Evolutionary conservation across 2,329 filamentous ascomycete genomes (phyloP).

Genomic region (Zalaria sp.): DNA sequence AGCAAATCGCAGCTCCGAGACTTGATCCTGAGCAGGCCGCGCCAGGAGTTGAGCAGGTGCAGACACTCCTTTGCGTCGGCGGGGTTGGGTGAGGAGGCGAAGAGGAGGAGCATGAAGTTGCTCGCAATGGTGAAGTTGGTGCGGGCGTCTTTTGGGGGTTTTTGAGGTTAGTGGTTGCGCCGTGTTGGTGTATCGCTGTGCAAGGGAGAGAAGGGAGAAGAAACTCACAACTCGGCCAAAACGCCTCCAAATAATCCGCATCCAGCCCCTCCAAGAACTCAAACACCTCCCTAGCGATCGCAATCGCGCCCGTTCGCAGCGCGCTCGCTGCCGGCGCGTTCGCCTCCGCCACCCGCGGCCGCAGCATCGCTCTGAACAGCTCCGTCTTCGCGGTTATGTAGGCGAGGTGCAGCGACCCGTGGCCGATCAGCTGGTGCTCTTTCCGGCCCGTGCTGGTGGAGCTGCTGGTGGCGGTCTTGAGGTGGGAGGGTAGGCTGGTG

Average conservation of each 20-base stretch:
- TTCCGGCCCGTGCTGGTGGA: slow-evolving; percentile 1
- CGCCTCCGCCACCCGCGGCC: slow-evolving; percentile 19
- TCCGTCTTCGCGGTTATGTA: slow-evolving; percentile 39
- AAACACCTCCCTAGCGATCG: slow-evolving; percentile 15
- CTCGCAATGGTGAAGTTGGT: slow-evolving; percentile 21
- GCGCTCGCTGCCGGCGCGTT: slow-evolving; percentile 15
- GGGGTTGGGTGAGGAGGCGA: slow-evolving; percentile 15
- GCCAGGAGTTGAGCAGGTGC: slow-evolving; percentile 15
- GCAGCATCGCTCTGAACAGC: slow-evolving; percentile 35
- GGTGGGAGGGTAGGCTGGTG: slow-evolving; percentile 26
- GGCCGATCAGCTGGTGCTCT: slow-evolving; percentile 28
- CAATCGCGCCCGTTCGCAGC: slow-evolving; percentile 16
- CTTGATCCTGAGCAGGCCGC: slow-evolving; percentile 16
- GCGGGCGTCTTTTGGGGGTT: slow-evolving; percentile 13
- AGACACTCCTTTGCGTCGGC: slow-evolving; percentile 17
- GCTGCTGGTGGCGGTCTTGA: slow-evolving; percentile 7
- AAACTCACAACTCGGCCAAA: slow-evolving; percentile 19
- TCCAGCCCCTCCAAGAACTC: slow-evolving; percentile 17
- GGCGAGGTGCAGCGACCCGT: slow-evolving; percentile 34
- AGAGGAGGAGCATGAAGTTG: slow-evolving; percentile 18
- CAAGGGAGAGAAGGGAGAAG: neutral
- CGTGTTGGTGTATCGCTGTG: no score
- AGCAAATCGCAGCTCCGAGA: slow-evolving; percentile 20
- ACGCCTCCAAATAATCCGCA: slow-evolving; percentile 17
- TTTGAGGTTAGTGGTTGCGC: neutral